Conservation (phyloP, 169 alveolate genomes). For the Plasmodium ovale region DNA sequence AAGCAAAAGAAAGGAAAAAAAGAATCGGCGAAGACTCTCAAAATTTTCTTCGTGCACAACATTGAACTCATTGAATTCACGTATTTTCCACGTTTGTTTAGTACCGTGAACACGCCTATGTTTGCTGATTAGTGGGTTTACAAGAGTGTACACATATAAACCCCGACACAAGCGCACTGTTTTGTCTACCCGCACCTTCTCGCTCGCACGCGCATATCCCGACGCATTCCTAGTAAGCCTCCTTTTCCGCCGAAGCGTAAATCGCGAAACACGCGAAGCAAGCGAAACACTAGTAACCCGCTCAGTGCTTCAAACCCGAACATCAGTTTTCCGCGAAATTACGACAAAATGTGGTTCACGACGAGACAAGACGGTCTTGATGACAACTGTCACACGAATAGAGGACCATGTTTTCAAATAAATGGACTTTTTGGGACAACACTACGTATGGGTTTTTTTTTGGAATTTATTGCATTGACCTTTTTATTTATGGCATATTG, state of each 20-base stretch:
- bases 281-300: too few relatives aligned
- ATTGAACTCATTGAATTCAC: background rate
- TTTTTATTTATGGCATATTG: slow-evolving; percentile 87
- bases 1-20: too few relatives aligned
- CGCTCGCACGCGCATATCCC: background rate
- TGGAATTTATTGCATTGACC: slow-evolving; percentile 87
- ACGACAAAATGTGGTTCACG: slow-evolving; percentile 87
- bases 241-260: too few relatives aligned
- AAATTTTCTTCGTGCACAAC: background rate
- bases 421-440: slow-evolving; percentile 84
- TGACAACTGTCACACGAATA: slow-evolving; percentile 88
- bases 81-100: background rate
- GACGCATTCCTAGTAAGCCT: background rate
- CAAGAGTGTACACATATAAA: too few relatives aligned
- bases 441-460: slow-evolving; percentile 87
- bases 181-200: background rate
- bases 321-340: background rate
- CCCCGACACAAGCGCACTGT: too few relatives aligned
- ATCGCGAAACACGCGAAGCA: too few relatives aligned
- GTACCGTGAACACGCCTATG: background rate
- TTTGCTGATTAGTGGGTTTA: background rate
- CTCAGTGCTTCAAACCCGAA: too few relatives aligned
- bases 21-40: background rate
- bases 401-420: slow-evolving; percentile 91
- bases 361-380: slow-evolving; percentile 92